Evolutionary conservation across 78 protist species (phyloP).

Genomic region (Monosiga brevicollis): DNA sequence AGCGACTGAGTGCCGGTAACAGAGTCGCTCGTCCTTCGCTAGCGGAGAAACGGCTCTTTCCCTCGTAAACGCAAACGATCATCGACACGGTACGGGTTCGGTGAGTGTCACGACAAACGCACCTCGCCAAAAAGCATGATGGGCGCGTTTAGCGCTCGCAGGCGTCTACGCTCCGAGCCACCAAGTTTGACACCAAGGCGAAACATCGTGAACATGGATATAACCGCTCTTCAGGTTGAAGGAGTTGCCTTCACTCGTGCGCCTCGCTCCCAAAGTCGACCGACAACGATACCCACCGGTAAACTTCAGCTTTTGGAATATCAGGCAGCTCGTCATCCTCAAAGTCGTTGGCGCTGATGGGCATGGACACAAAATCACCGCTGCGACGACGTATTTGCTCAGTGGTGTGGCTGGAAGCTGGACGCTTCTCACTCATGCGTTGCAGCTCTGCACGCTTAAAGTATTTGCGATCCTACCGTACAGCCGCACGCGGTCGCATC

Average conservation of each 20-base stretch:
- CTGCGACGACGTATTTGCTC: neutral
- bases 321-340: neutral
- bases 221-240: neutral
- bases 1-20: neutral
- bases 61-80: neutral
- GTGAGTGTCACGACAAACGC: neutral
- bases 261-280: neutral
- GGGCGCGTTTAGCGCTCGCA: slow-evolving; percentile 21
- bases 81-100: neutral
- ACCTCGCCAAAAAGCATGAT: slow-evolving; percentile 34
- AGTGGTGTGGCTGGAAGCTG: neutral
- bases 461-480: neutral
- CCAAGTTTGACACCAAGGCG: neutral
- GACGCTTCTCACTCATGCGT: neutral
- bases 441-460: neutral
- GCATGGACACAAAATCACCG: neutral
- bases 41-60: neutral
- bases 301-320: neutral
- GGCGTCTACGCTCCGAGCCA: neutral
- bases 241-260: neutral
- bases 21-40: neutral
- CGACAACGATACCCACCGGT: neutral
- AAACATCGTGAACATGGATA: neutral
- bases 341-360: neutral
- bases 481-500: neutral